Conservation (phyloP, 345 rosid species). For the Salix koriyanagi region DNA sequence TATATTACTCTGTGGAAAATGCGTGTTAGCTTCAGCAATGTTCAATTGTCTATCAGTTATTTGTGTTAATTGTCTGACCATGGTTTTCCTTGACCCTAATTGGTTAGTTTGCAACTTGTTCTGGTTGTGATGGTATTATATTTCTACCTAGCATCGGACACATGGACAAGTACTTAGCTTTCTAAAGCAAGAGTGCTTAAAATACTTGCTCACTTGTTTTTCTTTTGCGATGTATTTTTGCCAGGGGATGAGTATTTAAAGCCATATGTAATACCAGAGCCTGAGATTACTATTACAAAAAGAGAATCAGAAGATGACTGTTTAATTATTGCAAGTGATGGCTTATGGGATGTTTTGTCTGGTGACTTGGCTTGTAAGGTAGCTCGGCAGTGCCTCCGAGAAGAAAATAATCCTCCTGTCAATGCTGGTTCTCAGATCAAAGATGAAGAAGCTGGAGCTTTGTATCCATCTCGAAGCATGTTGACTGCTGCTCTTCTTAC, state of each 20-base stretch:
- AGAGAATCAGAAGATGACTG: constrained; percentile 64
- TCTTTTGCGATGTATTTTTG: background rate
- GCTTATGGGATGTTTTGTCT: constrained; percentile 74
- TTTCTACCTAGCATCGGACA: no score
- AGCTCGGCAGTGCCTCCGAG: constrained; percentile 51
- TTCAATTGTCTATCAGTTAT: background rate
- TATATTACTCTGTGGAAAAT: background rate
- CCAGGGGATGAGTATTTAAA: constrained; percentile 71
- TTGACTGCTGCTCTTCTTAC: constrained; percentile 68
- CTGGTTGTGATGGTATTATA: background rate
- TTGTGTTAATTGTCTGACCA: background rate
- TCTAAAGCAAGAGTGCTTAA: background rate
- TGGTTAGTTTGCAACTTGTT: background rate
- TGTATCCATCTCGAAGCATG: constrained; percentile 46
- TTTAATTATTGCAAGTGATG: constrained; percentile 70
- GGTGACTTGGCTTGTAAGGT: constrained; percentile 61
- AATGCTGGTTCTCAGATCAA: constrained; percentile 19
- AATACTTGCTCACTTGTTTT: background rate
- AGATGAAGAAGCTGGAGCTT: constrained; percentile 21
- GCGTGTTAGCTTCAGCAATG: background rate
- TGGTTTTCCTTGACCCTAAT: background rate
- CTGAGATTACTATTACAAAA: constrained; percentile 46
- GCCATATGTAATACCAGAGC: constrained; percentile 60
- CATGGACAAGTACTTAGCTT: background rate
- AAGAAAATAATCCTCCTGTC: constrained; percentile 10